Conservation (phyloP, 768 basidiomycete genomes). For the Kwoniella sp. region DNA sequence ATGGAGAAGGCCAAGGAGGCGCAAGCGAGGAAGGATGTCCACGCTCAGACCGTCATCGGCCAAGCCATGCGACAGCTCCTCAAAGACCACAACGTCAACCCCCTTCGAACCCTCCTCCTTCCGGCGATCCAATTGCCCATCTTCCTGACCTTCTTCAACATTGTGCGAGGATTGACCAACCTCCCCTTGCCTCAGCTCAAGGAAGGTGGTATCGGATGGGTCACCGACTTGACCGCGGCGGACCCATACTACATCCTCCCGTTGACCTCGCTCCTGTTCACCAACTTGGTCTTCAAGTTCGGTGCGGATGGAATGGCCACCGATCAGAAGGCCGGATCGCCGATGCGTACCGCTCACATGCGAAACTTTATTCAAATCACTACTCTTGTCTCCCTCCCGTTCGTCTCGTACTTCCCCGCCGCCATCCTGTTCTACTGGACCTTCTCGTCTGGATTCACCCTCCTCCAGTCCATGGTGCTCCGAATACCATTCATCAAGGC, state of each 20-base stretch:
- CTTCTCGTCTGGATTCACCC: constrained; percentile 56
- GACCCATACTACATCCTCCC: constrained; percentile 77
- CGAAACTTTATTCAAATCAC: constrained; percentile 65
- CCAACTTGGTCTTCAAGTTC: constrained; percentile 63
- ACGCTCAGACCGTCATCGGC: constrained; percentile 53
- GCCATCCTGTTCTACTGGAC: constrained; percentile 61
- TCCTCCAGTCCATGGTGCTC: constrained; percentile 57
- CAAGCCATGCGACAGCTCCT: constrained; percentile 58
- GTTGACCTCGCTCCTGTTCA: constrained; percentile 56
- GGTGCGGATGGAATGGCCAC: constrained; percentile 15
- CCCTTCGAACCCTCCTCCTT: constrained; percentile 57
- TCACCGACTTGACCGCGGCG: constrained; percentile 71
- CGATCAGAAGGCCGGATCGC: constrained; percentile 55
- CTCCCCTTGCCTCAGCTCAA: constrained; percentile 70
- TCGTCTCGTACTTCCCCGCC: constrained; percentile 61
- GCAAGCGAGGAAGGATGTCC: constrained; percentile 50
- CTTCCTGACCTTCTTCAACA: constrained; percentile 78
- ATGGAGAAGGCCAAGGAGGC: constrained; percentile 57
- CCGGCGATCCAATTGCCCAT: constrained; percentile 70
- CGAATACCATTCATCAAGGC: constrained; percentile 43
- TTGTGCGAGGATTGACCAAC: constrained; percentile 65
- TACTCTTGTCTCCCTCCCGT: constrained; percentile 56
- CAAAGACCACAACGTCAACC: constrained; percentile 62
- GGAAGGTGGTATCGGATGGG: constrained; percentile 66
- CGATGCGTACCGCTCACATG: constrained; percentile 58